Evolutionary conservation across 345 rosid genomes (phyloP), one percentile per base, ranked within the genome.

Genomic region (Pistacia vera): DNA sequence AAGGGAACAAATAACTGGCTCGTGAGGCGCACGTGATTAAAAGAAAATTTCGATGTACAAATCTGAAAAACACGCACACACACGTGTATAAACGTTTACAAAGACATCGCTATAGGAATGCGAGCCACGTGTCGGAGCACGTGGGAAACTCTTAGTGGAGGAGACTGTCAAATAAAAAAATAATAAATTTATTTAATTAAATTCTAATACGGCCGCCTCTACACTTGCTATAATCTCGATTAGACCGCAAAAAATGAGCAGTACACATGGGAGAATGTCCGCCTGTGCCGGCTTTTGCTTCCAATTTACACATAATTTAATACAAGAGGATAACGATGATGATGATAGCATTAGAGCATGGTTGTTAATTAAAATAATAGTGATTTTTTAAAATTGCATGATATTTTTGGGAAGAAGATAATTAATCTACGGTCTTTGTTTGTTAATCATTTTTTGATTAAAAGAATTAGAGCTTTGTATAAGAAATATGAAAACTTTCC

Each of bases 71-170:
- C 76, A 73, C 70, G 38, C 59, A 65, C 66, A 38, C 79, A 77
- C 81, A 75, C 73, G 81, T 72, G 80, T 79, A 73, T 78, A 76
- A 72, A 77, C 77, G 64, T 82, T 49, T 82, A 79, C 79, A 28
- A 83, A 72, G 80, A 78, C 87, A 84, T 36, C 70, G 63, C 64
- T 73, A 78, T 89, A 36, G 88, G 75, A 51, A 64, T 13, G 17
- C 44, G 82, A 75, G 83, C 78, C 90, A 88, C 89, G 90, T 91
- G 88, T 70, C 73, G 52, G 76, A 69, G 83, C 88, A 86, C 88
- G 86, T 89, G 91, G 85, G 78, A 38, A 36, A 73, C 79, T 76
- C 33, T 74, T 35, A 76, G 56, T 76, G 86, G 84, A 41, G 8
- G 71, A 35, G 54, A 7, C 2, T 9, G n/a, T 67, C 52, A 41